Percentiles rank a stretch among this genome's conserved stretches.
Conservation (phyloP, 148 eudicot species). For the Rhododendron kiyosumense region DNA sequence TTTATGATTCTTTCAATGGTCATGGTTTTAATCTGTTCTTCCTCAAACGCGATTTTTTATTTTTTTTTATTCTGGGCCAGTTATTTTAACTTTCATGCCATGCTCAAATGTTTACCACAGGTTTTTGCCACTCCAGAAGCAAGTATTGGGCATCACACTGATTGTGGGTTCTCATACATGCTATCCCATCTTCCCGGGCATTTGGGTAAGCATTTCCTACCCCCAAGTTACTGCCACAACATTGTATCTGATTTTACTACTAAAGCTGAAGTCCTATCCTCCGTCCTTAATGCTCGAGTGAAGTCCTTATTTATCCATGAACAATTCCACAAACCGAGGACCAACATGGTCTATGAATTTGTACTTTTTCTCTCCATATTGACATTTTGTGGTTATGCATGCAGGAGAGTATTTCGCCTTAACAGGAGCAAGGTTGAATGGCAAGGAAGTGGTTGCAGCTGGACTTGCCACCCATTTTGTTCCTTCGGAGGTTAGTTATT, state of each 20-base stretch:
- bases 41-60: background rate
- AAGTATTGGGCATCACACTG: constrained; percentile 87
- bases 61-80: background rate
- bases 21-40: background rate
- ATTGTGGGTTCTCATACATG: constrained; percentile 84
- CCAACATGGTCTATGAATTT: background rate
- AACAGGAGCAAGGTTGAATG: constrained; percentile 82
- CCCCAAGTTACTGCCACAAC: background rate
- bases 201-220: constrained; percentile 49
- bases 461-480: constrained; percentile 94
- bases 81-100: background rate
- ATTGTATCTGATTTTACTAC: background rate
- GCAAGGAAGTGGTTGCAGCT: constrained; percentile 74
- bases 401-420: constrained; percentile 92
- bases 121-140: constrained; percentile 96
- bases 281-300: background rate
- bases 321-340: background rate
- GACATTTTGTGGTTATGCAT: constrained; percentile 9
- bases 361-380: background rate
- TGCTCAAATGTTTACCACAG: constrained; percentile 20
- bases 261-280: background rate
- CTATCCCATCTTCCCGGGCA: constrained; percentile 84
- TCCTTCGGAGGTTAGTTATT: constrained; percentile 65
- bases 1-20: background rate
- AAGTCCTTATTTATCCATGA: background rate